Conservation (phyloP, 208 protist genomes). For the Trypanosoma caninum region DNA sequence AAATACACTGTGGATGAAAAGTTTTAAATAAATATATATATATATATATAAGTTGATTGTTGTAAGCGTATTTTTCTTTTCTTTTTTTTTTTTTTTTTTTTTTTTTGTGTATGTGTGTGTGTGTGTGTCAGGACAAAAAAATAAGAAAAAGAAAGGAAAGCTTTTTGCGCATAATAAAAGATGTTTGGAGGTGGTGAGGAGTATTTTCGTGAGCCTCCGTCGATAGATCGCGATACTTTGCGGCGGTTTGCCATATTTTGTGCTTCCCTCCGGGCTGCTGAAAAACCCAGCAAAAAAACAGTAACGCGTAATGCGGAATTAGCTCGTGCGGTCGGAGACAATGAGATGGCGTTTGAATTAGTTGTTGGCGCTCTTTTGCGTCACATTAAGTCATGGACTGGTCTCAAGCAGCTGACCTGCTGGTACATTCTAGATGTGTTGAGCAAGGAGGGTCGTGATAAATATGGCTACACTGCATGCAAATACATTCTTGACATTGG, state of each 20-base stretch:
- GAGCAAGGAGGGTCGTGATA: constrained; percentile 83
- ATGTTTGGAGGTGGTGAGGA: constrained; percentile 92
- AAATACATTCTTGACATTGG: constrained; percentile 89
- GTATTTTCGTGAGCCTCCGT: constrained; percentile 83
- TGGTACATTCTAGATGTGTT: constrained; percentile 92
- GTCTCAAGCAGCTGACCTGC: constrained; percentile 79
- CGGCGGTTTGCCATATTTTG: constrained; percentile 72
- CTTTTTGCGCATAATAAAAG: not conserved
- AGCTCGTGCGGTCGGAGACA: constrained; percentile 74
- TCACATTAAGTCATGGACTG: constrained; percentile 87
- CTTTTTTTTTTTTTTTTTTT: constrained; percentile 2
- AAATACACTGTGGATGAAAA: no score
- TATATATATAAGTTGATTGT: no score
- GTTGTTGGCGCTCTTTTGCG: constrained; percentile 85
- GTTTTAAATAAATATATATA: no score
- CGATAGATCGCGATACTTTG: constrained; percentile 79
- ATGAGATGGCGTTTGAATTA: constrained; percentile 66
- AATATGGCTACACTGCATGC: constrained; percentile 77
- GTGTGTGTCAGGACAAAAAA: not conserved
- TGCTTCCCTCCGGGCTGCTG: constrained; percentile 52
- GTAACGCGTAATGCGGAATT: constrained; percentile 47
- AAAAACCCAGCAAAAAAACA: constrained; percentile 77
- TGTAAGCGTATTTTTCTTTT: no score
- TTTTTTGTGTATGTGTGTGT: not conserved
- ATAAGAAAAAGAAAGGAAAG: not conserved